A percentile compares a stretch with the other conserved stretches of the same genome.
These are phyloP conservation scores for Sphaceloma murrayae DNA, from an alignment of 2,329 filamentous ascomycete species.

Conservation along the genomic window DNA sequence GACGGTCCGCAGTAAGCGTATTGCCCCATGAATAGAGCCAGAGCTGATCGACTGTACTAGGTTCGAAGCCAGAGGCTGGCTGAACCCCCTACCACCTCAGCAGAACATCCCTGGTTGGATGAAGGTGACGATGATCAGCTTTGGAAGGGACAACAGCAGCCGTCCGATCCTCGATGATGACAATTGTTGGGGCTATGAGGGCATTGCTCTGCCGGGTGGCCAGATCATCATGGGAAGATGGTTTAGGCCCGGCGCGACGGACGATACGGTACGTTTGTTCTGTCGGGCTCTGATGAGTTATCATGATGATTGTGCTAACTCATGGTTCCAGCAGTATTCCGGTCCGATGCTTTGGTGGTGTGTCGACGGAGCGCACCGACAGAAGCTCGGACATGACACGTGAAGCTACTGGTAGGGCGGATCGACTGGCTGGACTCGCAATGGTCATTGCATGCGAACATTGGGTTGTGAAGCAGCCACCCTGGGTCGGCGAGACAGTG, in stretches of 20 bases:
- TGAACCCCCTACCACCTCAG: conserved; percentile 43
- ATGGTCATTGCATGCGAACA: too few species aligned
- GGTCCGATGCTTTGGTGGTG: conserved; percentile 39
- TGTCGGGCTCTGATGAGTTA: too few species aligned
- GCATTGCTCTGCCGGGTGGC: conserved; percentile 39
- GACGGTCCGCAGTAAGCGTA: not conserved
- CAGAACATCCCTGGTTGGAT: conserved; percentile 44
- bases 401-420: too few species aligned
- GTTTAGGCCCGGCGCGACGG: conserved; percentile 34
- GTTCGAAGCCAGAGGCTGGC: conserved; percentile 36
- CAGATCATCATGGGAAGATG: conserved; percentile 40
- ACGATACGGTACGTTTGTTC: conserved; percentile 21
- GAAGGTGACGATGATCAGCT: conserved; percentile 47
- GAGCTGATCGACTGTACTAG: conserved; percentile 11
- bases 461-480: too few species aligned
- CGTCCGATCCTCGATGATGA: conserved; percentile 24
- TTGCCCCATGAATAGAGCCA: not conserved
- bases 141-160: conserved; percentile 27
- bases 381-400: too few species aligned
- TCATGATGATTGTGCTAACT: too few species aligned
- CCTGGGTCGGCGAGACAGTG: too few species aligned
- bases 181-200: conserved; percentile 41
- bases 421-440: too few species aligned
- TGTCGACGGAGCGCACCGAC: conserved; percentile 26
- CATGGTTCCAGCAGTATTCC: conserved; percentile 23